Percentiles rank a stretch among this genome's conserved stretches.
Conservation (phyloP, 2,329 filamentous ascomycete genomes). For the Cladophialophora yegresii region DNA sequence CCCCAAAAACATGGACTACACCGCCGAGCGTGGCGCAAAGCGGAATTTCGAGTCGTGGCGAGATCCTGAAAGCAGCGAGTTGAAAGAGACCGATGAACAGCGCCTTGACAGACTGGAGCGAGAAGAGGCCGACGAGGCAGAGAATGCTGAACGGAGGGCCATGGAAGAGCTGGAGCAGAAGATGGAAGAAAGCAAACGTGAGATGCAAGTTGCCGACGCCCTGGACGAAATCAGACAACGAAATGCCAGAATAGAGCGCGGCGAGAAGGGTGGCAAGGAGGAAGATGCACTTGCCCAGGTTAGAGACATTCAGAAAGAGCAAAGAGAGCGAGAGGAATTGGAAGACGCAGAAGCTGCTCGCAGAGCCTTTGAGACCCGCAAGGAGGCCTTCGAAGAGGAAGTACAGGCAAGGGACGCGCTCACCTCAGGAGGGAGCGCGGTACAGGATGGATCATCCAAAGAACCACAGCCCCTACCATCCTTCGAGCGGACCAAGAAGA, state of each 20-base stretch:
- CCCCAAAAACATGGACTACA: conserved; percentile 92
- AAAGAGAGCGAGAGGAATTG: conserved; percentile 67
- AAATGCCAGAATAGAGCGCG: conserved; percentile 83
- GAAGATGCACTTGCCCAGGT: conserved; percentile 59
- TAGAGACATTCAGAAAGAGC: conserved; percentile 58
- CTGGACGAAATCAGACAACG: conserved; percentile 90
- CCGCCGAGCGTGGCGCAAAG: conserved; percentile 76
- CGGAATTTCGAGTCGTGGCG: conserved; percentile 94
- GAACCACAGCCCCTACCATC: conserved; percentile 55
- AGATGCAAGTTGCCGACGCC: conserved; percentile 96
- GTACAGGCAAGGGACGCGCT: conserved; percentile 49
- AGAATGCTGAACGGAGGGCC: conserved; percentile 75
- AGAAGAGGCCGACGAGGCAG: conserved; percentile 66
- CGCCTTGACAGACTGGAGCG: conserved; percentile 78
- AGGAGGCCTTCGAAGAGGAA: conserved; percentile 56
- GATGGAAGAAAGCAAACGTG: conserved; percentile 84
- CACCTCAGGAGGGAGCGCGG: conserved; percentile 37
- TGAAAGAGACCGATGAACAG: conserved; percentile 81
- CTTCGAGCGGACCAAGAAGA: conserved; percentile 76
- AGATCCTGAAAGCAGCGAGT: conserved; percentile 58
- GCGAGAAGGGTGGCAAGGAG: conserved; percentile 65
- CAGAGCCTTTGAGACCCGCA: conserved; percentile 70
- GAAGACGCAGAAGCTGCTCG: conserved; percentile 83
- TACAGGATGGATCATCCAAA: conserved; percentile 34
- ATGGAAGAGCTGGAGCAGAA: conserved; percentile 97